Conservation (phyloP, 1,284 basidiomycete species). For the Ustilago bromivora region DNA sequence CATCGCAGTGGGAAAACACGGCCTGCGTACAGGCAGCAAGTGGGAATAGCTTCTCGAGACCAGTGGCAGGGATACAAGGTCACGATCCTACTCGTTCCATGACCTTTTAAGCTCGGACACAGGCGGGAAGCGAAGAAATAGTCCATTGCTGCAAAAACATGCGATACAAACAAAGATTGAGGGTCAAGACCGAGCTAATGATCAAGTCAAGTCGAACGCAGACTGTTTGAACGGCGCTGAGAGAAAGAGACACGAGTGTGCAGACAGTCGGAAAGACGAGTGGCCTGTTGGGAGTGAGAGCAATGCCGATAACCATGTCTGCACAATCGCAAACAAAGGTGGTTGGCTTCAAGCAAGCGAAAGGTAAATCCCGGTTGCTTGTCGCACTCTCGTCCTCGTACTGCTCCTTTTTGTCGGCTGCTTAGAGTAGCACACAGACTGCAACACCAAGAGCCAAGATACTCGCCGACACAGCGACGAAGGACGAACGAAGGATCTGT, state of each 20-base stretch:
- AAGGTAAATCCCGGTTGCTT: not conserved
- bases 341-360: not conserved
- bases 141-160: not conserved
- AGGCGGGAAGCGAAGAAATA: not conserved
- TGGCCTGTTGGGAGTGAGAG: too few relatives aligned
- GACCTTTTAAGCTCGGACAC: not conserved
- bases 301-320: too few relatives aligned
- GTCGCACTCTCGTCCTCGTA: not conserved
- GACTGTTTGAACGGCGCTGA: not conserved
- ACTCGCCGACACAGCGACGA: constrained; percentile 23
- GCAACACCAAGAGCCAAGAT: constrained; percentile 32
- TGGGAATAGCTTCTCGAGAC: too few relatives aligned
- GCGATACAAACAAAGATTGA: not conserved
- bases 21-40: not conserved
- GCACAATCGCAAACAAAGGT: too few relatives aligned
- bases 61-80: too few relatives aligned
- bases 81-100: not conserved
- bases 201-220: not conserved
- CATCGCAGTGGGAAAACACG: not conserved
- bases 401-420: too few relatives aligned
- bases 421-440: constrained; percentile 36
- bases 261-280: too few relatives aligned
- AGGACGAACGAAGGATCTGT: constrained; percentile 19
- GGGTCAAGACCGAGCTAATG: not conserved
- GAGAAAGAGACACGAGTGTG: too few relatives aligned